Percentiles rank a stretch among this genome's conserved stretches.
Evolutionary conservation across 202 grass and related monocot species (phyloP).

Genomic region (Cymbopogon flexuosus): DNA sequence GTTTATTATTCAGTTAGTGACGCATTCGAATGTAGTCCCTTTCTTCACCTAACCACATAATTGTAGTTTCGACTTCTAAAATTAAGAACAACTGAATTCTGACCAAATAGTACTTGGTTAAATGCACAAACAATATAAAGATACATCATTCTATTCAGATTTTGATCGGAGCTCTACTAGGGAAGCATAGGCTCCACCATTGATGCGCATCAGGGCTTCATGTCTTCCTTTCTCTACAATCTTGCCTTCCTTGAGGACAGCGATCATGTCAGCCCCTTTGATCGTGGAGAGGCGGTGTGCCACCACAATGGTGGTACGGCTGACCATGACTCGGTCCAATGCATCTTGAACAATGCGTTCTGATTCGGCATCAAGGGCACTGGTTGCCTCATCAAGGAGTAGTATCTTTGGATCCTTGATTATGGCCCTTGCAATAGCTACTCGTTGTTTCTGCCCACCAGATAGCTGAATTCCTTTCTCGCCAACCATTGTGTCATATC

Average conservation of each 20-base stretch:
- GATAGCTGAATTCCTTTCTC: conserved; percentile 86
- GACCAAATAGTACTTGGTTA: not conserved
- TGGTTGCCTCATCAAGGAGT: conserved; percentile 79
- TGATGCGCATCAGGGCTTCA: conserved; percentile 52
- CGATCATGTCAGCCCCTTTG: conserved; percentile 70
- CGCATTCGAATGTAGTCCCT: not conserved
- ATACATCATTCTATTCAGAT: conserved; percentile 27
- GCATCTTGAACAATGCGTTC: conserved; percentile 76
- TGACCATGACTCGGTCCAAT: conserved; percentile 57
- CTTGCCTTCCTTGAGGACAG: conserved; percentile 63
- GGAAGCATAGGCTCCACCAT: conserved; percentile 65
- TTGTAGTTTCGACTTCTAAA: not conserved
- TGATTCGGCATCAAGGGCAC: conserved; percentile 67
- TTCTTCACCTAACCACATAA: not conserved
- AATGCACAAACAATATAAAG: not conserved
- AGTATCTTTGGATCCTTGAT: conserved; percentile 83
- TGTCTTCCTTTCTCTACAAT: conserved; percentile 77
- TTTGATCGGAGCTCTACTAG: conserved; percentile 48
- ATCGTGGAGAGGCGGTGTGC: conserved; percentile 84
- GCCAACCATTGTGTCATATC: conserved; percentile 64
- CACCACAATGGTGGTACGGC: conserved; percentile 59
- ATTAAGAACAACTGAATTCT: not conserved
- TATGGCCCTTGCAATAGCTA: conserved; percentile 86
- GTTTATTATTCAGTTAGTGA: not conserved
- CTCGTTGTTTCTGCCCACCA: conserved; percentile 72